Conservation (phyloP, 257 asterid species). For the Fraxinus americana region DNA sequence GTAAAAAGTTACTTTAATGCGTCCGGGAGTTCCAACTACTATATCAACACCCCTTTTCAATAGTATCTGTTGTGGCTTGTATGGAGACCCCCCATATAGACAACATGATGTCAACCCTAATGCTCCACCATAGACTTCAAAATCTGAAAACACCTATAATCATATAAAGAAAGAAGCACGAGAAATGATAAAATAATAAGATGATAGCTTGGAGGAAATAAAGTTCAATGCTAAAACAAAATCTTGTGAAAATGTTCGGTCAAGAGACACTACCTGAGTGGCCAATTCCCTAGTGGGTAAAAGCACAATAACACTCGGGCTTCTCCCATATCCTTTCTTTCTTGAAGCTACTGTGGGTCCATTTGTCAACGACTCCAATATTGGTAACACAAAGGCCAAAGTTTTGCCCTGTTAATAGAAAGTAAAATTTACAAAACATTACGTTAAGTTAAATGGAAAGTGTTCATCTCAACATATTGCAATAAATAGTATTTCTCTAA, state of each 20-base stretch:
- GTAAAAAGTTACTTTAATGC: conserved; percentile 61
- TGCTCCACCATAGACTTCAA: conserved; percentile 73
- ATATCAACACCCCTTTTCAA: conserved; percentile 86
- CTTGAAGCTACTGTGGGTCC: conserved; percentile 60
- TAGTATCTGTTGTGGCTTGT: conserved; percentile 53
- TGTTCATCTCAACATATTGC: neutral
- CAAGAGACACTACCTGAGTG: conserved; percentile 56
- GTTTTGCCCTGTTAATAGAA: conserved; percentile 73
- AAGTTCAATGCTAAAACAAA: neutral
- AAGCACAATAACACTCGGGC: conserved; percentile 89
- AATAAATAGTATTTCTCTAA: neutral
- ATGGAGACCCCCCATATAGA: conserved; percentile 85
- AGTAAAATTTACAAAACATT: neutral
- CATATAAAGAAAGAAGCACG: conserved; percentile 2
- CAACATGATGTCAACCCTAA: conserved; percentile 80
- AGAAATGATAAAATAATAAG: neutral
- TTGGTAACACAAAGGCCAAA: conserved; percentile 90
- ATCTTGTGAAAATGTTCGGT: neutral
- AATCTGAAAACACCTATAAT: conserved; percentile 71
- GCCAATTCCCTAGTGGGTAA: conserved; percentile 98
- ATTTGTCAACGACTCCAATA: conserved; percentile 78
- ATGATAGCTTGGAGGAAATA: neutral
- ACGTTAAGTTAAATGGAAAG: neutral
- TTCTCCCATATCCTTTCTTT: conserved; percentile 77
- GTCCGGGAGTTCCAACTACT: conserved; percentile 91